Evolutionary conservation across 1,284 basidiomycete genomes (phyloP), one percentile per base, ranked within the genome.

Genomic region (Apiotrichum laibachii): DNA sequence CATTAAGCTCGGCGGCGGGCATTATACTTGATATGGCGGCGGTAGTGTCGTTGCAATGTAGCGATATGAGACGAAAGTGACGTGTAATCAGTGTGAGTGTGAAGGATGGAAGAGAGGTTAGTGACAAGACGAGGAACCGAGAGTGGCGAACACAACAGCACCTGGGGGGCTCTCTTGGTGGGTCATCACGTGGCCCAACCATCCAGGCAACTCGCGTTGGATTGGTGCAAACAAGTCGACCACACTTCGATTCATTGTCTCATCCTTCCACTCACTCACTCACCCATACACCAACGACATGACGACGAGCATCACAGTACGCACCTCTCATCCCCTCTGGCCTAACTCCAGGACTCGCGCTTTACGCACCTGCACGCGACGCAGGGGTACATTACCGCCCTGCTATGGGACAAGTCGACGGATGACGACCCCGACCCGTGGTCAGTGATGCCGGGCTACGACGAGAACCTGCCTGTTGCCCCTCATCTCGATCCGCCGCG

Each of bases 381-480:
- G 0, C 55, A 61, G 8, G 63, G 64, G 7, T 61, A 70, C 56
- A 66, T 75, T 19, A 58, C 67, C n/a, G 64, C 72, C 2, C 61
- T 77, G 10, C 59, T 63, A 16, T 70, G 71, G 43, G 73, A 77
- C 57, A 67, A 71, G 26, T 64, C 69, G 6, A 68, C 73, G 2
- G 72, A 76, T 53, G 70, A 69, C 43, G 72, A 71, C 39, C 49
- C 50, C 50, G 43, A 46, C 33, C 49, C 49, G 19, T 75, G 73
- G 73, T 62, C 63, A 50, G 72, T 76, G 33, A 76, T 77, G 75
- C 75, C 75, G 16, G 75, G 75, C 12, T 77, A 65, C 59, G 75
- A 75, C 62, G 68, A 75, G 51, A 59, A 72, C 26, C 53, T 73
- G 4, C 50, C 60, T 21, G 64, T 72, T 43, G 66, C 67, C 1